These are phyloP conservation scores for Colletotrichum tanaceti DNA, from an alignment of 2,329 filamentous ascomycete genomes.

Conservation along the genomic window DNA sequence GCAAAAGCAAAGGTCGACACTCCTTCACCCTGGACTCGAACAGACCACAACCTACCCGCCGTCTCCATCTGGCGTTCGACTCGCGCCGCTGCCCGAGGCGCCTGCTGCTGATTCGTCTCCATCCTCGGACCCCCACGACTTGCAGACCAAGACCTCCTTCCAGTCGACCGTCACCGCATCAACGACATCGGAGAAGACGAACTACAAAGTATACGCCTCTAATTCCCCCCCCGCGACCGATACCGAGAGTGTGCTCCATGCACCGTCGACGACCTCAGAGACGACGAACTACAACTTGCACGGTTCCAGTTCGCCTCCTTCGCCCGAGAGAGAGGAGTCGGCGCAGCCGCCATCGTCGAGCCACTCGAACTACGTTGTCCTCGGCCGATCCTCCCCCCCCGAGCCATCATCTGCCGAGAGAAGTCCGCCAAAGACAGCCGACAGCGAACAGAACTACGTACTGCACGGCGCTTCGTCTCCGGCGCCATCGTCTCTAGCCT, in stretches of 20 bases:
- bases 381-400: constrained; percentile 62
- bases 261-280: constrained; percentile 60
- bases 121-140: constrained; percentile 24
- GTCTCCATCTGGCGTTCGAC: constrained; percentile 45
- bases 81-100: constrained; percentile 49
- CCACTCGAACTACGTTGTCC: constrained; percentile 63
- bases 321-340: constrained; percentile 54
- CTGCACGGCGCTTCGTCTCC: constrained; percentile 59
- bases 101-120: constrained; percentile 13
- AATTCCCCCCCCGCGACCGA: constrained; percentile 57
- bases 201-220: constrained; percentile 66
- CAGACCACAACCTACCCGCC: constrained; percentile 36
- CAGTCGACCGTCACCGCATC: constrained; percentile 51
- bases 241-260: constrained; percentile 51
- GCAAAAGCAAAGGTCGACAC: constrained; percentile 50
- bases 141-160: constrained; percentile 44
- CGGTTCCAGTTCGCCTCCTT: constrained; percentile 58
- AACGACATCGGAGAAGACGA: constrained; percentile 63
- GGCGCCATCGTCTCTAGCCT: constrained; percentile 54
- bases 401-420: constrained; percentile 54
- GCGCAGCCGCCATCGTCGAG: constrained; percentile 56
- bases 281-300: constrained; percentile 67
- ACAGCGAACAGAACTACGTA: constrained; percentile 65
- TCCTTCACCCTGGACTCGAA: constrained; percentile 31
- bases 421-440: constrained; percentile 50